Evolutionary conservation across 306 rosid genomes (phyloP), one percentile per base, ranked within the genome.

Genomic region (Sicyos edulis): DNA sequence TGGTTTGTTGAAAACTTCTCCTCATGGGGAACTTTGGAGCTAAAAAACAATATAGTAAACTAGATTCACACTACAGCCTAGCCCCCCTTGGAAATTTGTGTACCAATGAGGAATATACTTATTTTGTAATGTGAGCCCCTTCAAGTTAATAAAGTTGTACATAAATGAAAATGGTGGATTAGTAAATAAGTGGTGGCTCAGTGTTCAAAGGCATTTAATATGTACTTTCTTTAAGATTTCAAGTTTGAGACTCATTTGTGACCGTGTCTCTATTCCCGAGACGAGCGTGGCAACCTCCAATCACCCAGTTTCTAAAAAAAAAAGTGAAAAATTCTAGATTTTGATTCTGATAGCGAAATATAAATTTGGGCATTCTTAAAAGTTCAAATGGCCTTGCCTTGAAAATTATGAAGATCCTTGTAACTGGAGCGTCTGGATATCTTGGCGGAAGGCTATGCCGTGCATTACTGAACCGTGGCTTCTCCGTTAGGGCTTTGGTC

Each of bases 361-460:
- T 44, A 20, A 65, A 44, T 19, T 42, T 44, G 10, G 34, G 34
- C 54, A 44, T 20, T 19, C 15, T 13, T 24, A 26, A 34, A 19
- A 56, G 8, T 29, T 26, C 45, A 10, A 26, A 17, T 53, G 20
- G 32, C 51, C 20, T 71, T 54, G 64, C 17, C 37, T 51, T 13
- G 67, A 2, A 4, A 22, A 63, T 49, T 21, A 88, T 85, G 96
- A 82, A 78, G 77, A 49, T 86, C 29, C 67, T 85, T 19, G 89
- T 93, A 40, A 93, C 96, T 60, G 98, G 98, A 34, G 97, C 97
- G 54, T 87, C 96, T 14, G 97, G 98, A 69, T 90, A 80, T 80
- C 77, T 90, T 0, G 98, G 97, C 0, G 98, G 98, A 8, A 86
- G 82, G 81, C 83, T 93, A 20, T 90, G 98, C 67, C 70, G 73